Evolutionary conservation across 1,284 basidiomycete genomes (phyloP).

Genomic region (Tremellales sp.): DNA sequence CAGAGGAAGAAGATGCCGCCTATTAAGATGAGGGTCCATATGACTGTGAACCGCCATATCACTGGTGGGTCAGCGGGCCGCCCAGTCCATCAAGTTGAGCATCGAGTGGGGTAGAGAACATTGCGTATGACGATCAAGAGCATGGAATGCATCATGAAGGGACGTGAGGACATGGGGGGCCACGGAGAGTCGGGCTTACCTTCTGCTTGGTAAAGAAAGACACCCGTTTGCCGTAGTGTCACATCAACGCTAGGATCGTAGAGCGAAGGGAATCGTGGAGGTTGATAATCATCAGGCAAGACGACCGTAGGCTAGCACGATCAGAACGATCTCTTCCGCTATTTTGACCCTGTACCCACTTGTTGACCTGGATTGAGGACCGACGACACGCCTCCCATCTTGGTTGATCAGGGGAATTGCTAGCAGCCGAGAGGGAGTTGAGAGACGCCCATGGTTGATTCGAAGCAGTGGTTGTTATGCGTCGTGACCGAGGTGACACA

Average conservation of each 20-base stretch:
- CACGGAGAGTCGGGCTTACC: too few relatives aligned
- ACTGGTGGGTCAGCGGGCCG: too few relatives aligned
- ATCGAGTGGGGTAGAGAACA: too few relatives aligned
- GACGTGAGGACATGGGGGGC: too few relatives aligned
- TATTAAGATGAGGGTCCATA: conserved; percentile 75
- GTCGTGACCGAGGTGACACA: too few relatives aligned
- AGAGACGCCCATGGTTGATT: too few relatives aligned
- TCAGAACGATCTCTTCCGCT: too few relatives aligned
- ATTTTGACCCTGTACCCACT: neutral
- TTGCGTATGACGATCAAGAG: too few relatives aligned
- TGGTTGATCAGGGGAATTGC: neutral
- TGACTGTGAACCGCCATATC: conserved; percentile 75
- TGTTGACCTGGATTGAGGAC: conserved; percentile 25
- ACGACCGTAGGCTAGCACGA: conserved; percentile 1
- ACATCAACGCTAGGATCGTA: conserved; percentile 51
- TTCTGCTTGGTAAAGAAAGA: conserved; percentile 50
- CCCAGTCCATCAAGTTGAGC: too few relatives aligned
- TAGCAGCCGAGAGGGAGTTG: too few relatives aligned
- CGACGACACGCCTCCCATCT: conserved; percentile 33
- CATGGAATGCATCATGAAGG: too few relatives aligned
- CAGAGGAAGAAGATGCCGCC: conserved; percentile 65
- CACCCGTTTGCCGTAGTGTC: conserved; percentile 27
- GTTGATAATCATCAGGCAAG: conserved; percentile 33
- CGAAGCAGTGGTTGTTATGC: too few relatives aligned
- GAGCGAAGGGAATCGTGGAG: conserved; percentile 53